These are phyloP conservation scores for Neophaeococcomyces aloes DNA, from an alignment of 2,329 filamentous ascomycete species.

Conservation along the genomic window DNA sequence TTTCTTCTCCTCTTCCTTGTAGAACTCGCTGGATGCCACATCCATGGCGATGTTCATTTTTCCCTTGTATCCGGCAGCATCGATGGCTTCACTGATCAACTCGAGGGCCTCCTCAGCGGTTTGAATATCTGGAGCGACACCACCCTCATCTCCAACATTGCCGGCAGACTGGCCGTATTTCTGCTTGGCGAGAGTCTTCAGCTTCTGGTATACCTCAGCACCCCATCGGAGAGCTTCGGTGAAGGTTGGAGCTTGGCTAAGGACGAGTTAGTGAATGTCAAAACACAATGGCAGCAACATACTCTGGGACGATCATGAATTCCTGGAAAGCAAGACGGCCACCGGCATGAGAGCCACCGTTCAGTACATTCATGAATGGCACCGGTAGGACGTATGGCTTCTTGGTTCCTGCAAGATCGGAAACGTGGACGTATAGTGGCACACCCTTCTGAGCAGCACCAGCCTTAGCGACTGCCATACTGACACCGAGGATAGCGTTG, in stretches of 20 bases:
- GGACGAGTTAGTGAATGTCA: slow-evolving; percentile 1
- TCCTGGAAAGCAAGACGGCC: slow-evolving; percentile 91
- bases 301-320: slow-evolving; percentile 88
- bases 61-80: slow-evolving; percentile 89
- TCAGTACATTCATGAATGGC: slow-evolving; percentile 89
- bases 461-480: slow-evolving; percentile 62
- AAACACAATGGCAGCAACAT: slow-evolving; percentile 29
- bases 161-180: slow-evolving; percentile 98
- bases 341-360: slow-evolving; percentile 92
- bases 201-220: slow-evolving; percentile 94
- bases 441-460: slow-evolving; percentile 81
- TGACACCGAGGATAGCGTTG: slow-evolving; percentile 51
- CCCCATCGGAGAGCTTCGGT: slow-evolving; percentile 93
- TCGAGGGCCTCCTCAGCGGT: slow-evolving; percentile 92
- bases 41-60: slow-evolving; percentile 98
- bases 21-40: slow-evolving; percentile 98
- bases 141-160: slow-evolving; percentile 98
- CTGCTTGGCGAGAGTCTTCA: slow-evolving; percentile 97
- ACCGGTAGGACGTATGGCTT: slow-evolving; percentile 85
- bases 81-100: slow-evolving; percentile 88
- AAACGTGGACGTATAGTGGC: slow-evolving; percentile 78
- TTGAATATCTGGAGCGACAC: slow-evolving; percentile 98
- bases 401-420: slow-evolving; percentile 78
- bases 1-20: slow-evolving; percentile 95
- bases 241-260: slow-evolving; percentile 58